Conservation (phyloP, 1,284 basidiomycete species). For the Marasmius fiardii region DNA sequence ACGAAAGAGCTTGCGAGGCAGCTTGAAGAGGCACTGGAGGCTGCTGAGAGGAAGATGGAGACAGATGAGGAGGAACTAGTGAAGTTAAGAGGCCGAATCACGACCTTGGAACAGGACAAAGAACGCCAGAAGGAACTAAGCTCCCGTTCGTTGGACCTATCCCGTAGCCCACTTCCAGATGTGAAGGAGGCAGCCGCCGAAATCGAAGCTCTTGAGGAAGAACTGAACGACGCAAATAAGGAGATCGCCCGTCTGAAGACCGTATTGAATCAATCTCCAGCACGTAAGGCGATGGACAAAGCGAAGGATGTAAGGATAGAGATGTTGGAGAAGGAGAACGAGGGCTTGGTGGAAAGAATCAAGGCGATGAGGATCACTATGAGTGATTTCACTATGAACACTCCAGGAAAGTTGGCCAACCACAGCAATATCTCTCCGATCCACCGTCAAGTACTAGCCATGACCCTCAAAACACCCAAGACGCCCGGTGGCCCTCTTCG, state of each 20-base stretch:
- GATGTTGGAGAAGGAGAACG: constrained; percentile 71
- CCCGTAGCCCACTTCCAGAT: constrained; percentile 25
- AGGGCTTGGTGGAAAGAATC: constrained; percentile 68
- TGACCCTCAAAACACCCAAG: constrained; percentile 65
- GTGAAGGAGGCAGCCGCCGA: constrained; percentile 41
- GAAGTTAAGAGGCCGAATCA: constrained; percentile 49
- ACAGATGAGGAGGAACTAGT: constrained; percentile 55
- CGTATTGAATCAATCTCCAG: constrained; percentile 70
- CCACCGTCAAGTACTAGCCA: constrained; percentile 63
- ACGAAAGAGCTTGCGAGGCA: constrained; percentile 54
- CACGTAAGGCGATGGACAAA: constrained; percentile 68
- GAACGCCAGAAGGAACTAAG: constrained; percentile 43
- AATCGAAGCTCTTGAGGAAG: constrained; percentile 65
- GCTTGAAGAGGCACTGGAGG: constrained; percentile 70
- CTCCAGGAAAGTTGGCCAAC: constrained; percentile 53
- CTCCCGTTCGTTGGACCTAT: constrained; percentile 31
- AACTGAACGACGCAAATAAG: constrained; percentile 76
- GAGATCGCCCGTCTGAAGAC: constrained; percentile 76
- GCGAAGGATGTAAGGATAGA: constrained; percentile 73
- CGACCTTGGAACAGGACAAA: constrained; percentile 55
- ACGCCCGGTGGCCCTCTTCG: constrained; percentile 74
- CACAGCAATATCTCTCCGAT: constrained; percentile 64
- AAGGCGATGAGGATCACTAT: constrained; percentile 49
- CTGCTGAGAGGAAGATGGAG: constrained; percentile 61
- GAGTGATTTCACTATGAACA: constrained; percentile 38